Conservation (phyloP, 176 grass and related monocot genomes). For the Aegilops tauschii region DNA sequence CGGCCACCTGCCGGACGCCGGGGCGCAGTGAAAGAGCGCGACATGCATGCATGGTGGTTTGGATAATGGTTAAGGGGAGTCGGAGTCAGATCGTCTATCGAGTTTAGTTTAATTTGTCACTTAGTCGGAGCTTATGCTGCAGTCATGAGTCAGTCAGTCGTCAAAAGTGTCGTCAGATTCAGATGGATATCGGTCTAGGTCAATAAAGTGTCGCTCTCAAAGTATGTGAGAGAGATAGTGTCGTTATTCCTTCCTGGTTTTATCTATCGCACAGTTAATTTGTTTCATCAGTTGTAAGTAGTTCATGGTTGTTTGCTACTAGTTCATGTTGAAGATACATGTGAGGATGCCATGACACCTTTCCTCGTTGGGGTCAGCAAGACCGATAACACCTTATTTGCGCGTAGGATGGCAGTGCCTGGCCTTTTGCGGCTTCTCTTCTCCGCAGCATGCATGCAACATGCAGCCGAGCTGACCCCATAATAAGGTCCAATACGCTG, state of each 20-base stretch:
- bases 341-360: background rate
- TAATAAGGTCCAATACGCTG: no score
- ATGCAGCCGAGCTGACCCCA: no score
- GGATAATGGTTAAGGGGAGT: background rate
- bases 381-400: no score
- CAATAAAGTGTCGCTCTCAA: background rate
- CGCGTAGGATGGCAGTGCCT: background rate
- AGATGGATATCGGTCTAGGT: no score
- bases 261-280: background rate
- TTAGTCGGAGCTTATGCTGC: no score
- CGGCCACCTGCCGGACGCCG: background rate
- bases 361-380: background rate
- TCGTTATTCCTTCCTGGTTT: background rate
- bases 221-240: background rate
- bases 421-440: constrained; percentile 2
- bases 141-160: no score
- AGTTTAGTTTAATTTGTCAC: background rate
- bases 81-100: background rate
- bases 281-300: background rate
- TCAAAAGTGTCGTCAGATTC: no score
- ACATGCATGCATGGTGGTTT: no score
- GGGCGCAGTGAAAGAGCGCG: background rate
- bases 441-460: background rate
- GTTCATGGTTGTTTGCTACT: no score
- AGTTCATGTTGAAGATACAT: background rate